These are phyloP conservation scores for Pseudofabraea citricarpa DNA, from an alignment of 2,329 filamentous ascomycete genomes.

Conservation along the genomic window DNA sequence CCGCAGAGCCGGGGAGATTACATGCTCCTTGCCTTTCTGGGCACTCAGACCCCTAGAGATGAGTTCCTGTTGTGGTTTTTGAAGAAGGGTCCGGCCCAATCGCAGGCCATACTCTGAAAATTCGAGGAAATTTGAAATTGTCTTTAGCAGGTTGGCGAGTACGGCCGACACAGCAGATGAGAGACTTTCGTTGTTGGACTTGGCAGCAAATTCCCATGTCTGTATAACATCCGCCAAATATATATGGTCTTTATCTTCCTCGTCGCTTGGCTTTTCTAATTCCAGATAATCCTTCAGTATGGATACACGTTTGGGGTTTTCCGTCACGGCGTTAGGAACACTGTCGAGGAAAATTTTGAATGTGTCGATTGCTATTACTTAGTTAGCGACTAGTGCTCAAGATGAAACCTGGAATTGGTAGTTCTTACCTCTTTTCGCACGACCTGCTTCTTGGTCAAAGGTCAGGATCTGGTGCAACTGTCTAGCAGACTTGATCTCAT, in stretches of 20 bases:
- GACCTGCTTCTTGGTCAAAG: slow-evolving; percentile 65
- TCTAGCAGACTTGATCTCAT: slow-evolving; percentile 56
- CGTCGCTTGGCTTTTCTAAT: slow-evolving; percentile 42
- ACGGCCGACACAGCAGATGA: slow-evolving; percentile 77
- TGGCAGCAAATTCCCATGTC: slow-evolving; percentile 79
- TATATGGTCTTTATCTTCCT: slow-evolving; percentile 51
- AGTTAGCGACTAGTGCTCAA: too few relatives aligned
- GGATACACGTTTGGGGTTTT: slow-evolving; percentile 42
- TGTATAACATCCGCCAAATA: slow-evolving; percentile 79
- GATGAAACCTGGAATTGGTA: too few relatives aligned
- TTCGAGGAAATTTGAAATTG: slow-evolving; percentile 69
- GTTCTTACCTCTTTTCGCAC: slow-evolving; percentile 64
- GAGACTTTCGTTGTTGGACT: slow-evolving; percentile 74
- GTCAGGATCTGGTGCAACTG: slow-evolving; percentile 65
- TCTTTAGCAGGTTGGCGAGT: slow-evolving; percentile 74
- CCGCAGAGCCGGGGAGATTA: slow-evolving; percentile 84
- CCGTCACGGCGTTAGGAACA: slow-evolving; percentile 47
- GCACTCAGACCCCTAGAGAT: slow-evolving; percentile 74
- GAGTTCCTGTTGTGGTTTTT: slow-evolving; percentile 75
- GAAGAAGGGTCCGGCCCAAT: slow-evolving; percentile 76
- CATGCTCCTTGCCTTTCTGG: slow-evolving; percentile 76
- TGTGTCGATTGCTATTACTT: slow-evolving; percentile 60
- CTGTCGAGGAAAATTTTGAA: slow-evolving; percentile 69
- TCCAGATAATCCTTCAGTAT: slow-evolving; percentile 69
- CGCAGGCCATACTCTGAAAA: slow-evolving; percentile 70